Base-by-base conservation (phyloP, 495 filamentous ascomycete species). In the Rhizodiscina lignyota region DNA sequence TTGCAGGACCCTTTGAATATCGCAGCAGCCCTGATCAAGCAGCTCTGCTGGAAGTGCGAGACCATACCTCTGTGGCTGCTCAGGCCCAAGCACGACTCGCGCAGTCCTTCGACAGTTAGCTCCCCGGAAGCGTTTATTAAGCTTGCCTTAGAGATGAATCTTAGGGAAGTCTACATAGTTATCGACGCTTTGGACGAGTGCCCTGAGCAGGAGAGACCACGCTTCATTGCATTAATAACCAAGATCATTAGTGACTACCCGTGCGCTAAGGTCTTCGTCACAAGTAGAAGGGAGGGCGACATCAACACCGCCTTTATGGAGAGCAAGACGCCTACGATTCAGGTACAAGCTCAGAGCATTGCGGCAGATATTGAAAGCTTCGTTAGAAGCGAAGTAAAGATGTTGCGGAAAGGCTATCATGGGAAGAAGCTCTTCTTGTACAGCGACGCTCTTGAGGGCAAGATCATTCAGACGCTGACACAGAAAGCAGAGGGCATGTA, bases 181-280 rank as follows among this genome's bases (percentile, higher is more conserved):
- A 33, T 39, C 4, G 36, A 39, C 33, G 36, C 36, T 12, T 16
- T 39, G 11, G 36, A 39, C 26, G 36, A 39, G 17, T 39, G 36
- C 18, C 36, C 29, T 20, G 2, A 4, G 30, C 3, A 22, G 11
- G 30, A 39, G 18, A 39, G 36, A 29, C 27, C 31, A 10, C 2
- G 33, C 2, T 32, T 39, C 6, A 21, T 39, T 11, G 10, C 12
- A 2, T 39, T 39, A 21, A 19, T 39, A 17, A 32, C 19, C 2
- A 30, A 33, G 18, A 15, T 22, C 13, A 22, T 16, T 2, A 39
- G 33, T 1, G 13, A 2, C 4, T 16, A 32, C 1, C 36, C 2
- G 3, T 33, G 36, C 19, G 30, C 30, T 12, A 39, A 39, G 28
- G 21, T 39, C 5, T 39, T 39, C 28, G 29, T 39, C 20, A 39